Base-by-base conservation (phyloP, 78 protist genomes). In the Neovahlkampfia damariscottae region DNA sequence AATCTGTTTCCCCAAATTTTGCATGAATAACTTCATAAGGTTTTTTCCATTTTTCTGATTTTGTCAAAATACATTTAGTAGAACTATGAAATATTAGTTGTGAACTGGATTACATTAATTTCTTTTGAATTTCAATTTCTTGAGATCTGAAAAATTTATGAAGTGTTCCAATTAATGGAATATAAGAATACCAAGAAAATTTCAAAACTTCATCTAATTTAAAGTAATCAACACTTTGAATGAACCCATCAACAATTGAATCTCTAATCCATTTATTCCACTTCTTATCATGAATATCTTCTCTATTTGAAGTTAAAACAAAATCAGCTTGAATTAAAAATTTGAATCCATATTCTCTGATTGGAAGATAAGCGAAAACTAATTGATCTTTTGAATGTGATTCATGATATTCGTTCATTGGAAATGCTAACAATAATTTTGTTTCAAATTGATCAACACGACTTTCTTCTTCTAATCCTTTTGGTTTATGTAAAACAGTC, bases 291-390 rank as follows among this genome's bases (percentile, higher is more conserved):
- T 79, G 83, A 50, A 83, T 29, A 29, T 36, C 83, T 36, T 83
- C 87, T 30, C 87, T 67, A 10, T 77, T 41, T 40, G 80, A 37
- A 0, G 87, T 81, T 27, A 77, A 59, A 0, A 5, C 66, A 79
- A 79, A 83, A 69, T 83, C 87, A 7, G 80, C 87, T 29, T 83
- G 87, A 7, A 77, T 66, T 7, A 83, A 38, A 34, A 83, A 80
- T 9, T 3, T 19, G 38, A 84, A 10, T 37, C 82, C 80, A 41
- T 74, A 84, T 3, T 41, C n/a, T 29, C 82, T 38, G 27, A 84
- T 77, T 31, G 88, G 88, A 36, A 84, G 84, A 74, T 58, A 84
- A 27, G 88, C 88, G 8, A 79, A 84, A 35, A 27, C 76, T 8
- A 5, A 62, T 70, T 32, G n/a, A 10, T 75, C 78, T 27, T 75